A percentile compares a stretch with the other conserved stretches of the same genome.
phyloP scores from a whole-genome alignment of 2,329 filamentous ascomycete genomes.

The Bertia moriformis region DNA sequence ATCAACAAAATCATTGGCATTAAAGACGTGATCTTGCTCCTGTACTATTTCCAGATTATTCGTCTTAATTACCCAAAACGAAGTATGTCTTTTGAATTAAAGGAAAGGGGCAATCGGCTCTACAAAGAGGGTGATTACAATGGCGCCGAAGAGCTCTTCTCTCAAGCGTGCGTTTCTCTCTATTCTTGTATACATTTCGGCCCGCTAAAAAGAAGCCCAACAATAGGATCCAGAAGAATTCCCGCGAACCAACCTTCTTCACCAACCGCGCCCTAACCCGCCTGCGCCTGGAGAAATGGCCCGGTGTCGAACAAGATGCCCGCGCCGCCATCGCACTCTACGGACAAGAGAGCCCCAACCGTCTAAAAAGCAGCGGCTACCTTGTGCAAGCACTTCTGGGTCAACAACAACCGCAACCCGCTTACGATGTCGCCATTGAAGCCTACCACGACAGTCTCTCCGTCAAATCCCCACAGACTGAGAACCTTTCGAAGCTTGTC shows the following conservation, averaged over 20 bases:
- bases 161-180: slow-evolving; percentile 22
- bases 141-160: slow-evolving; percentile 27
- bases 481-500: slow-evolving; percentile 39
- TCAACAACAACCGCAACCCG: slow-evolving; percentile 46
- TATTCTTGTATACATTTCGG: background rate
- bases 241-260: slow-evolving; percentile 40
- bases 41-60: no score
- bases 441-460: slow-evolving; percentile 43
- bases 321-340: slow-evolving; percentile 40
- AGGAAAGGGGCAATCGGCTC: slow-evolving; percentile 25
- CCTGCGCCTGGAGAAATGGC: slow-evolving; percentile 40
- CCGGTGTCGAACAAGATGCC: slow-evolving; percentile 43
- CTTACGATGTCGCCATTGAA: slow-evolving; percentile 38
- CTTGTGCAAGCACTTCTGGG: slow-evolving; percentile 44
- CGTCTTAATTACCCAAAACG: no score
- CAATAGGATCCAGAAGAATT: slow-evolving; percentile 38
- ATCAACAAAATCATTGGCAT: background rate
- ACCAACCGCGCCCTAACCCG: slow-evolving; percentile 46
- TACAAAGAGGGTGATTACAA: slow-evolving; percentile 25
- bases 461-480: slow-evolving; percentile 30
- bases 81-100: slow-evolving; percentile 11
- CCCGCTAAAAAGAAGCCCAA: background rate
- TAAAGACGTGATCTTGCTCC: no score
- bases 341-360: slow-evolving; percentile 21
- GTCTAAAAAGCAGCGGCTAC: slow-evolving; percentile 45